Base-by-base conservation (phyloP, 2,329 filamentous ascomycete genomes). In the Rhinocladiella similis region DNA sequence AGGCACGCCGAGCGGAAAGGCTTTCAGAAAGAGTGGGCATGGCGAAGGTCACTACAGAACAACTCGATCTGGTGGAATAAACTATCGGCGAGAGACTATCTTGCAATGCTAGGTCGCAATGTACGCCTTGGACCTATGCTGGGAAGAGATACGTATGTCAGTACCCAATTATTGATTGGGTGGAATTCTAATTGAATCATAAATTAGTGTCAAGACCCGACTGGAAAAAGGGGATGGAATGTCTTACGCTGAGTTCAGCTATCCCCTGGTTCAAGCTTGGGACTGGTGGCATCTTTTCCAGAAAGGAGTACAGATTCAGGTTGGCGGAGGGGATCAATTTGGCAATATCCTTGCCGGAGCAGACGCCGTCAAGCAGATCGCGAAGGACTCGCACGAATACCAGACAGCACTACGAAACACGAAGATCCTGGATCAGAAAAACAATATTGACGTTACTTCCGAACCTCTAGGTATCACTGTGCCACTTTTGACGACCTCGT, bases 251-350 rank as follows among this genome's bases (percentile, higher is more conserved):
- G 94, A 99, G 70, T 96, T 99, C 72, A 83, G 86, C 41, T 99
- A 99, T 68, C 94, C 95, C 1, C 75, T 99, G 14, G 84, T 97
- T 66, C 94, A 99, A 71, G 91, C 88, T 19, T 97, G 92, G 88
- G 94, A 99, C 71, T 99, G 92, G 84, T 97, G 90, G 90, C 81
- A 89, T 65, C 82, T 97, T 75, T 95, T 89, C 73, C 80, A 83
- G 20, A 82, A 80, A 50, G 80, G 82, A 47, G 80, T 91, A 9
- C 87, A 92, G 68, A 83, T 97, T 70, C 91, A 99, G 74, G 90
- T 99, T 50, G 94, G 94, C 56, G 94, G 94, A 38, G 91, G 91
- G 5, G 94, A 99, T 70, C 94, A 99, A 75, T 97, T 88, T 70
- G 94, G 94, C 61, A 99, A 99, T 73, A 97, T 99, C 63, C 83